Evolutionary conservation across 345 rosid species (phyloP), one percentile per base, ranked within the genome.

Genomic region (Eutrema heterophyllum): DNA sequence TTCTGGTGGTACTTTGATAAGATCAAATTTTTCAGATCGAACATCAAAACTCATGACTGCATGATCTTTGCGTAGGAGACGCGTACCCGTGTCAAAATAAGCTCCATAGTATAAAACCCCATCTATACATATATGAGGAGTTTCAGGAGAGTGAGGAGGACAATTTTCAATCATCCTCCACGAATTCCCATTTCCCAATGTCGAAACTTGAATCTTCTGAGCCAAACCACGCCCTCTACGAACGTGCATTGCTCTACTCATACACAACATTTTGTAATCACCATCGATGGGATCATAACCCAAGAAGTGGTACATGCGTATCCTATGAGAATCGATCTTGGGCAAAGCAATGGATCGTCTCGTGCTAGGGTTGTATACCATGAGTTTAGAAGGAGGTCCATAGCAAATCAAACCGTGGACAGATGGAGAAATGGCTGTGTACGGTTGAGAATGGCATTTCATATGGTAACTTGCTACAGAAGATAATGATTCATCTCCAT

Each of bases 211-310:
- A 26, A 60, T 4, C 59, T 71, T 41, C 0, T 60, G 21, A 29
- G 32, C 67, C 39, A 71, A 70, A 16, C 66, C 16, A 10, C 39
- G 49, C 24, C 58, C 54, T 11, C 55, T 46, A 16, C 68, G 55
- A 66, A 9, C 21, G 14, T 36, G 48, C 48, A 36, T 32, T 13
- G 46, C 57, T 58, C 24, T 57, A 26, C 9, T 33, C 67, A 71
- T 38, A 50, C 68, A 60, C 75, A 71, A 38, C 39, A 60, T 30
- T 39, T 60, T 71, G 60, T 59, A 49, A 13, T 60, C 75, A 3
- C 15, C 51, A 60, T 16, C 30, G 10, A 60, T 38, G 16, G 68
- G 68, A 60, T 71, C 75, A 71, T 49, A 71, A 71, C 67, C 75
- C 29, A 71, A 49, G 75, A n/a, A 60, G 26, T 60, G 67, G 41